phyloP scores from a whole-genome alignment of 1,284 basidiomycete species.

The Apiotrichum veenhuisii region DNA sequence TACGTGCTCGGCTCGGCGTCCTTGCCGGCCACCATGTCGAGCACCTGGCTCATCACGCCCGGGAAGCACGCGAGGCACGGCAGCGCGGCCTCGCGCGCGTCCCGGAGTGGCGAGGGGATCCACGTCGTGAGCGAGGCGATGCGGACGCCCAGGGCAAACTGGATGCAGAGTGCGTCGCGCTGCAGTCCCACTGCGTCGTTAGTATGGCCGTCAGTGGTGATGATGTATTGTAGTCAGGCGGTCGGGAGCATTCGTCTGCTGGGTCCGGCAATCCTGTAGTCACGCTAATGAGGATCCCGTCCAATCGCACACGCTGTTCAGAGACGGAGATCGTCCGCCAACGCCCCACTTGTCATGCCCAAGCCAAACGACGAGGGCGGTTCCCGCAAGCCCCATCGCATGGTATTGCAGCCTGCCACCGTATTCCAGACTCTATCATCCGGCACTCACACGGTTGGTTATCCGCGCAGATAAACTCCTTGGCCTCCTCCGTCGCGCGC shows the following conservation, averaged over 20 bases:
- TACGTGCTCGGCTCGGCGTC: not conserved
- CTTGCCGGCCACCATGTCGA: slow-evolving; percentile 4
- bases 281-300: no score
- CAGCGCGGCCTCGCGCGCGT: slow-evolving; percentile 6
- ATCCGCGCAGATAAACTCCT: not conserved
- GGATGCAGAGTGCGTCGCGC: slow-evolving; percentile 11
- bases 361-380: no score
- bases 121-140: slow-evolving; percentile 10
- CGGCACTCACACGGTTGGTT: slow-evolving; percentile 1
- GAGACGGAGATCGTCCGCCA: no score
- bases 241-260: no score
- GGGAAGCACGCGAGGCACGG: slow-evolving; percentile 7
- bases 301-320: no score
- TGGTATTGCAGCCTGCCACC: no score
- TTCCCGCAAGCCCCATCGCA: no score
- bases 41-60: slow-evolving; percentile 3
- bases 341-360: no score
- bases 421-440: no score
- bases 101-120: slow-evolving; percentile 15
- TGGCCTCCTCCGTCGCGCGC: not conserved
- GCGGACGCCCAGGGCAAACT: slow-evolving; percentile 11
- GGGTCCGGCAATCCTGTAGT: no score
- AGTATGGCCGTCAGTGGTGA: not conserved
- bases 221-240: no score
- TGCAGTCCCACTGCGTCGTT: slow-evolving; percentile 3